phyloP scores from a whole-genome alignment of 305 asterid species.

The Stenogyne calaminthoides region DNA sequence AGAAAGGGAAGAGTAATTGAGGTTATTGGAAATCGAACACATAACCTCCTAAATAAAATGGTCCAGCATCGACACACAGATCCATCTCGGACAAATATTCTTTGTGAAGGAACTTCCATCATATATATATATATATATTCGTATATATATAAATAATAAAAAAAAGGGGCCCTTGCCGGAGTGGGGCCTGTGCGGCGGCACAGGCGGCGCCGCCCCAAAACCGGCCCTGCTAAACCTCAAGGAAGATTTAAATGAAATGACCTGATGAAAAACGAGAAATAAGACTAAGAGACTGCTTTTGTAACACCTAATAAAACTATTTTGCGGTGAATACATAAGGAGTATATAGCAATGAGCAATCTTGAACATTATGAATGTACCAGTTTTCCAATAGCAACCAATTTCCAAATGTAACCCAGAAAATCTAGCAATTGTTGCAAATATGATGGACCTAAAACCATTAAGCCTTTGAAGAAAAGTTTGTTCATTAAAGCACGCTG shows the following conservation, averaged over 20 bases:
- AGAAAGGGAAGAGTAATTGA: too few relatives aligned
- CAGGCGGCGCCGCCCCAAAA: too few relatives aligned
- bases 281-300: conserved; percentile 69
- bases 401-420: conserved; percentile 94
- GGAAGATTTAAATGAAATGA: conserved; percentile 29
- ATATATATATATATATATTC: too few relatives aligned
- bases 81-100: too few relatives aligned
- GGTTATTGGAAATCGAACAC: too few relatives aligned
- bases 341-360: background rate
- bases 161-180: too few relatives aligned
- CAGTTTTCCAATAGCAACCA: conserved; percentile 81
- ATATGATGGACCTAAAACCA: conserved; percentile 73
- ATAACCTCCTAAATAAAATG: too few relatives aligned
- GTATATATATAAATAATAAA: too few relatives aligned
- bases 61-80: too few relatives aligned
- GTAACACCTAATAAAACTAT: conserved; percentile 66
- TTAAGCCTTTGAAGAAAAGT: conserved; percentile 9
- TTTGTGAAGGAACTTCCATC: too few relatives aligned
- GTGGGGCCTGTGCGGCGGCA: too few relatives aligned
- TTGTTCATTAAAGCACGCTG: background rate
- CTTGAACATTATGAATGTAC: conserved; percentile 35
- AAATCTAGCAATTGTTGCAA: conserved; percentile 84
- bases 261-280: conserved; percentile 98
- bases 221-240: too few relatives aligned
- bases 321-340: conserved; percentile 14